Evolutionary conservation across 2,329 filamentous ascomycete species (phyloP), one percentile per base, ranked within the genome.

Genomic region (Thermothelomyces thermophilus): DNA sequence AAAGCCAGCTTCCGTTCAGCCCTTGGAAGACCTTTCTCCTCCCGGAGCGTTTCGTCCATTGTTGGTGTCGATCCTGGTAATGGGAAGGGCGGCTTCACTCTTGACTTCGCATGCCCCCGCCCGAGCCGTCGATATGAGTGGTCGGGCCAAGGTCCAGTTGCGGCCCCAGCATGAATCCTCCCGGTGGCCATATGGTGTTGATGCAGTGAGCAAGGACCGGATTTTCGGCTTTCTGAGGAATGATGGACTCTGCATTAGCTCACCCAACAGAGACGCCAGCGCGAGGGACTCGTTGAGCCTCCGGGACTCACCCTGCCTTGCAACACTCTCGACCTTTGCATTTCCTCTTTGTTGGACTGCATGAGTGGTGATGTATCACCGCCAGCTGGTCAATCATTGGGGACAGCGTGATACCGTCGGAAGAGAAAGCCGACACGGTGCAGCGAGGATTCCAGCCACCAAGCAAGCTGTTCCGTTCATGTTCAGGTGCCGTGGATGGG

Each of bases 171-270:
- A 16, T 26, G 51, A 51, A 36, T 44, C 39, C 20, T 39, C 33
- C 48, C 39, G 30, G 28, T 20, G 20, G 20, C 34, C 16, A 41
- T 47, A 39, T 19, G 46, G 41, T 33, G 20, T 28, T 26, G 41
- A 41, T 53, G 48, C 41, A 41, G 45, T 47, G 37, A 41, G 46
- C 54, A 56, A 45, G 54, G 51, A 49, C 54, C 52, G 54, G 51
- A 31, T 40, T 39, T 42, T 50, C 50, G 51, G 51, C 54, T 51
- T 50, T 50, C n/a, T 10, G 46, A 40, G 30, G 31, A 28, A n/a
- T 37, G 36, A 34, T 34, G 39, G 36, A 41, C 28, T 33, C 40
- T 40, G 46, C 14, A 28, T 47, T 50, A 35, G 51, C 47, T 47
- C 41, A 50, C 50, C n/a, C 31, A 45, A 48, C 46, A 19, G 35